phyloP scores from a whole-genome alignment of 768 basidiomycete species.

The Russula foetens region DNA sequence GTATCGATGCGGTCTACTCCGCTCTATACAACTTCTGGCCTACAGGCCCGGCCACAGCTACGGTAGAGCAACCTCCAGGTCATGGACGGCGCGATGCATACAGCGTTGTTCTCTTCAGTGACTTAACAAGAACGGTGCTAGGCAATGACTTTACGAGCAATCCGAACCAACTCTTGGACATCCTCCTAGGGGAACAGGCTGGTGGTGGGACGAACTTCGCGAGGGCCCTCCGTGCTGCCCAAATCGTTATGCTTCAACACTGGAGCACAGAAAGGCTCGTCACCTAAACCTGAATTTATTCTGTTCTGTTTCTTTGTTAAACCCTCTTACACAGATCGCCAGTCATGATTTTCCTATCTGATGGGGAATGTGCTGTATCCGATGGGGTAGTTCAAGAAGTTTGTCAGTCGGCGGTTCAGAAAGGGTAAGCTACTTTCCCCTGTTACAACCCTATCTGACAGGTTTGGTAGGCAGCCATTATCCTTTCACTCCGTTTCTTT shows the following conservation, averaged over 20 bases:
- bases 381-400: constrained; percentile 35
- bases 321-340: constrained; percentile 30
- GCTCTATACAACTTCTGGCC: constrained; percentile 46
- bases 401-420: constrained; percentile 34
- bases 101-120: constrained; percentile 44
- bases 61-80: constrained; percentile 17
- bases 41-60: constrained; percentile 34
- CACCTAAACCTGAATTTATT: background rate
- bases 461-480: constrained; percentile 37
- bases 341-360: constrained; percentile 50
- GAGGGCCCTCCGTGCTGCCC: constrained; percentile 32
- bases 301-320: background rate
- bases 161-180: constrained; percentile 37
- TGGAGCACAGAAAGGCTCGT: constrained; percentile 45
- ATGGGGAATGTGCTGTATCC: constrained; percentile 38
- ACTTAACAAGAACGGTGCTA: constrained; percentile 22
- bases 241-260: constrained; percentile 33
- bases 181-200: constrained; percentile 28
- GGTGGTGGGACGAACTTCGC: constrained; percentile 38
- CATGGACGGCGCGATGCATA: constrained; percentile 42
- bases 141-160: constrained; percentile 40
- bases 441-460: background rate
- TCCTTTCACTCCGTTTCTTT: constrained; percentile 55
- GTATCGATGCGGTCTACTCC: constrained; percentile 41
- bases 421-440: constrained; percentile 30